A percentile compares a stretch with the other conserved stretches of the same genome.
These are phyloP conservation scores for Blastobotrys robertii DNA, from an alignment of 805 yeast species.

Conservation along the genomic window DNA sequence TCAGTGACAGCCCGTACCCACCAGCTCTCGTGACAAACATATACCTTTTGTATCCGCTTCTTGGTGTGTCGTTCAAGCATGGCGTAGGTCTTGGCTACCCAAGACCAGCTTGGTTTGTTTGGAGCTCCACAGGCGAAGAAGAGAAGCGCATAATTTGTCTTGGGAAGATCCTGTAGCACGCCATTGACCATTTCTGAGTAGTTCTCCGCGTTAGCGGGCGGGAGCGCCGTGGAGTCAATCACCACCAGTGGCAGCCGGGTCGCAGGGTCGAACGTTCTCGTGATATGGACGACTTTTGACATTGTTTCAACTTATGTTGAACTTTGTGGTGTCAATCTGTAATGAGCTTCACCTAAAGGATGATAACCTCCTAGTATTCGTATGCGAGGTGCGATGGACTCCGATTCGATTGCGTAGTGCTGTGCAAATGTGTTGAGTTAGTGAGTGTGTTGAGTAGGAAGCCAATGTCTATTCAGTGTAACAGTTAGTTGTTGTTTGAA, in stretches of 20 bases:
- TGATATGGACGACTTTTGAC: conserved; percentile 37
- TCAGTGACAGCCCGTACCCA: conserved; percentile 70
- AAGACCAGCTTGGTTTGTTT: conserved; percentile 51
- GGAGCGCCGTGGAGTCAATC: conserved; percentile 75
- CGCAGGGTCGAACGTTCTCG: conserved; percentile 56
- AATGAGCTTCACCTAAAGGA: too few species aligned
- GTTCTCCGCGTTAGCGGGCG: conserved; percentile 41
- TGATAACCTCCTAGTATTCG: too few species aligned
- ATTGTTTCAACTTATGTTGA: too few species aligned
- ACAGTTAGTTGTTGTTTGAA: too few species aligned
- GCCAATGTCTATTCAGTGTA: too few species aligned
- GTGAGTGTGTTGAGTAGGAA: too few species aligned
- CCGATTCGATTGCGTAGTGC: too few species aligned
- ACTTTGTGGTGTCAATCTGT: too few species aligned
- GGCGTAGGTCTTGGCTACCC: conserved; percentile 53
- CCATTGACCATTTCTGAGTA: conserved; percentile 46
- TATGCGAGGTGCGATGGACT: too few species aligned
- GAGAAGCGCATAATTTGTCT: conserved; percentile 52
- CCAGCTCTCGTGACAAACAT: conserved; percentile 88
- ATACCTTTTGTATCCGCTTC: conserved; percentile 49
- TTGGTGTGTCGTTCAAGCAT: conserved; percentile 48
- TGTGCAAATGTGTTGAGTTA: too few species aligned
- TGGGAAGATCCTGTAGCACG: conserved; percentile 49
- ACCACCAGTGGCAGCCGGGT: conserved; percentile 65
- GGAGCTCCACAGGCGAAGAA: conserved; percentile 79